A percentile compares a stretch with the other conserved stretches of the same genome.
Conservation (phyloP, 495 filamentous ascomycete genomes). For the Talaromyces borbonicus region DNA sequence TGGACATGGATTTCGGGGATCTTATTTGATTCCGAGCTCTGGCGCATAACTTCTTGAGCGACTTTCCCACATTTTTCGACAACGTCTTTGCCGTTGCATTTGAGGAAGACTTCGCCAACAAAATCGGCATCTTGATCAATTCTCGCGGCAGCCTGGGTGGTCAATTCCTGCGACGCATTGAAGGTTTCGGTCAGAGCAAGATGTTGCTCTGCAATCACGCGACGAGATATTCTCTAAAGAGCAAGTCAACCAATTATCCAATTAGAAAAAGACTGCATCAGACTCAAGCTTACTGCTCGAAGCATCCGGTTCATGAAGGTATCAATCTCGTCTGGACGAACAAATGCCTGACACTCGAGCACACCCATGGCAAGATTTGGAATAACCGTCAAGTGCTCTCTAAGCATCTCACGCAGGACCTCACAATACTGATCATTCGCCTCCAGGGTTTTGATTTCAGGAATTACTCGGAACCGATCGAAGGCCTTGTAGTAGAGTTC, state of each 20-base stretch:
- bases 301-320: constrained; percentile 92
- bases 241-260: neutral
- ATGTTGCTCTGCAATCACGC: constrained; percentile 96
- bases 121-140: constrained; percentile 66
- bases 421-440: constrained; percentile 90
- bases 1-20: constrained; percentile 78
- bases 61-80: constrained; percentile 71
- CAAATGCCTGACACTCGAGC: constrained; percentile 70
- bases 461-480: constrained; percentile 73
- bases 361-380: constrained; percentile 91
- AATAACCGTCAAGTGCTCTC: constrained; percentile 86
- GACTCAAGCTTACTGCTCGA: constrained; percentile 56
- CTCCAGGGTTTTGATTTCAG: constrained; percentile 72
- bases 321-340: constrained; percentile 72
- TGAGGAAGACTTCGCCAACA: constrained; percentile 91
- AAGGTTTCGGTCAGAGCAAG: constrained; percentile 95
- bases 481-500: constrained; percentile 96
- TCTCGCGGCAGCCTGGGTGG: constrained; percentile 57
- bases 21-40: constrained; percentile 58
- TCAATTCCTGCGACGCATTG: constrained; percentile 85
- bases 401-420: constrained; percentile 64
- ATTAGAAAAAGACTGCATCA: neutral
- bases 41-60: constrained; percentile 55
- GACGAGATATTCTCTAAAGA: constrained; percentile 73
- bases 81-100: constrained; percentile 85